A percentile compares a stretch with the other conserved stretches of the same genome.
Evolutionary conservation across 2,329 filamentous ascomycete genomes (phyloP).

Genomic region (Plenodomus lindquistii): DNA sequence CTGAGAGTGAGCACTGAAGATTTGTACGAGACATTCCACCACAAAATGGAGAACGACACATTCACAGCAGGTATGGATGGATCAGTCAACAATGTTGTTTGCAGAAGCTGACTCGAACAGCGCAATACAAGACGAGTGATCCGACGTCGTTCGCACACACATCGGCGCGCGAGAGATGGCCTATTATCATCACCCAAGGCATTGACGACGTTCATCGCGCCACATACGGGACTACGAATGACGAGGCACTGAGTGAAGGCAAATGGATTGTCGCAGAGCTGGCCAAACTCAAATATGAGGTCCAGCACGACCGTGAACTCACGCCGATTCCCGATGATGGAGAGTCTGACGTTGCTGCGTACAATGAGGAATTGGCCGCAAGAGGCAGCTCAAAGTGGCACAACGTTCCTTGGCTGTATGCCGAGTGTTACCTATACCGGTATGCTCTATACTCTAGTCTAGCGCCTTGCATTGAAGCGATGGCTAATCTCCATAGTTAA

Average conservation of each 20-base stretch:
- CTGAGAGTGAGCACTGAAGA: neutral
- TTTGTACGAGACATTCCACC: neutral
- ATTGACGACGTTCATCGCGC: slow-evolving; percentile 93
- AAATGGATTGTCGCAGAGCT: slow-evolving; percentile 83
- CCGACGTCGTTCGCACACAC: slow-evolving; percentile 82
- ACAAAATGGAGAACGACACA: slow-evolving; percentile 26
- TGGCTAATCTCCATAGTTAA: slow-evolving; percentile 46
- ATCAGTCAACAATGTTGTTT: neutral
- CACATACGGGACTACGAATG: slow-evolving; percentile 61
- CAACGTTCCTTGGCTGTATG: slow-evolving; percentile 82
- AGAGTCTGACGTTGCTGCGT: slow-evolving; percentile 71
- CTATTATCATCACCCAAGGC: slow-evolving; percentile 86
- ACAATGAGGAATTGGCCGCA: slow-evolving; percentile 82
- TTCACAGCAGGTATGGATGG: slow-evolving; percentile 18
- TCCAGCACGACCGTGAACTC: slow-evolving; percentile 83
- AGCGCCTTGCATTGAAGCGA: neutral
- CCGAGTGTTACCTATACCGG: slow-evolving; percentile 94
- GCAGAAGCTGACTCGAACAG: slow-evolving; percentile 49
- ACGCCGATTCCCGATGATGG: slow-evolving; percentile 80
- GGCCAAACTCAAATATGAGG: slow-evolving; percentile 86
- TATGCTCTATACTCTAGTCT: slow-evolving; percentile 39
- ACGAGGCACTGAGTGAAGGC: slow-evolving; percentile 74
- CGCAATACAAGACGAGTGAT: slow-evolving; percentile 78
- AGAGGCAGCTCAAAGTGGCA: slow-evolving; percentile 80
- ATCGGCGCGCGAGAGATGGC: slow-evolving; percentile 88